Base-by-base conservation (phyloP, 176 grass and related monocot species). In the Oryza glaberrima region DNA sequence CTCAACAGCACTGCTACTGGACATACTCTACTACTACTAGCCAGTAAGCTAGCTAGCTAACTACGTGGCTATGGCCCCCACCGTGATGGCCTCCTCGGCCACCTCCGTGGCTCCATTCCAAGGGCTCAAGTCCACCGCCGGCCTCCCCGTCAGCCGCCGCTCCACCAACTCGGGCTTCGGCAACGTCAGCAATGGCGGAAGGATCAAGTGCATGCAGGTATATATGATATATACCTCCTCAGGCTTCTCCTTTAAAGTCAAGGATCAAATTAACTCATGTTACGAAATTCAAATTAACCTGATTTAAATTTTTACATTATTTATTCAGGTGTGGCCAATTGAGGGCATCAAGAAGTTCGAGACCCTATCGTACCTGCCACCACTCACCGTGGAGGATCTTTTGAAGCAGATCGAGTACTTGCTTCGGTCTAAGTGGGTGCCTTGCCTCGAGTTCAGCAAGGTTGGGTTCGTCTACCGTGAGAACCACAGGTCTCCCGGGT, bases 161-260 rank as follows among this genome's bases (percentile, higher is more conserved):
- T 65, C 75, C 47, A 82, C 12, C 48, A 86, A 17, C 72, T 19
- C 34, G 23, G 78, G 83, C 74, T 35, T 90, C 15, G 76, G 82
- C 64, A 83, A 8, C 30, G 77, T 88, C 66, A 91, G 83, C 94
- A 97, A 90, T 69, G 83, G 88, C 5, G 88, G 90, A 34, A 85
- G 82, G 83, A 89, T 97, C 52, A 54, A 32, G 72, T 97, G 94
- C 92, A 97, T 97, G 90, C 88, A 97, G 92, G 94, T 91, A 74
- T 5, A 3, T 45, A 44, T 44, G 43, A 41, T 41, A 32, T 32
- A 32, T 32, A 41, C 40, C 7, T 8, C 40, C 6, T 44, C 43
- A 11, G 43, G 40, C 40, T 41, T 41, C 43, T 44, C 9, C 43
- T 44, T 44, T 10, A 44, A 2, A 44, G 43, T 44, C 1, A 44